Evolutionary conservation across 2,329 filamentous ascomycete species (phyloP), one percentile per base, ranked within the genome.

Genomic region (Alternaria sp.): DNA sequence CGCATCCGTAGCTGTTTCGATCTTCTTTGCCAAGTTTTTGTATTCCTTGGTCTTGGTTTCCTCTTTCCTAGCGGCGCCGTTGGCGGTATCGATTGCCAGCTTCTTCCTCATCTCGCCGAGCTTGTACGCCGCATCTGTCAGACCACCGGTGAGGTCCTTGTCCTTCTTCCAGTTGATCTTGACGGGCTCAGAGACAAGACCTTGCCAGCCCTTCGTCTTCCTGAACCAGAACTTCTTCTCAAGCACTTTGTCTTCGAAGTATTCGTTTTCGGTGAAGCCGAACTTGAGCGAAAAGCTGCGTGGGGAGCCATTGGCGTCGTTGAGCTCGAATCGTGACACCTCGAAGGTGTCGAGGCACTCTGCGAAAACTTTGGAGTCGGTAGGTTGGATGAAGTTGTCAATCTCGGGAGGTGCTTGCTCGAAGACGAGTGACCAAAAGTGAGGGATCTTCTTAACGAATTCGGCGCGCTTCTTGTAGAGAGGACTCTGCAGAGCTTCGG

Each of bases 381-480:
- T 85, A 41, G 92, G 90, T 75, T 92, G 89, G 75, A 98, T 90
- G 83, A 89, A 93, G 79, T 92, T 89, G 80, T 97, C 93, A 69
- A 99, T 86, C 63, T 97, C 92, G 45, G 86, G 84, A 2, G 93
- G 93, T 3, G 91, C 88, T 80, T 93, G 90, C 82, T 96, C 91
- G 76, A 98, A 85, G 56, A 97, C 93, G 58, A 96, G 86, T n/a
- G 91, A 84, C 95, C 95, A 98, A 86, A 98, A 99, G 81, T 91
- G 88, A 69, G 88, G 86, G 73, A 97, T 93, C 73, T 88, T 83
- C 63, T 85, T 79, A 65, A 95, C 82, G 64, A 92, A 79, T 69
- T 86, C 84, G 66, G 86, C 83, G 75, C 94, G 92, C 80, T 90
- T 91, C 70, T 85, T 83, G 82, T 92, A 97, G 61, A 96, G 85